phyloP scores from a whole-genome alignment of 306 rosid genomes.

The Trichosanthes truncata region DNA sequence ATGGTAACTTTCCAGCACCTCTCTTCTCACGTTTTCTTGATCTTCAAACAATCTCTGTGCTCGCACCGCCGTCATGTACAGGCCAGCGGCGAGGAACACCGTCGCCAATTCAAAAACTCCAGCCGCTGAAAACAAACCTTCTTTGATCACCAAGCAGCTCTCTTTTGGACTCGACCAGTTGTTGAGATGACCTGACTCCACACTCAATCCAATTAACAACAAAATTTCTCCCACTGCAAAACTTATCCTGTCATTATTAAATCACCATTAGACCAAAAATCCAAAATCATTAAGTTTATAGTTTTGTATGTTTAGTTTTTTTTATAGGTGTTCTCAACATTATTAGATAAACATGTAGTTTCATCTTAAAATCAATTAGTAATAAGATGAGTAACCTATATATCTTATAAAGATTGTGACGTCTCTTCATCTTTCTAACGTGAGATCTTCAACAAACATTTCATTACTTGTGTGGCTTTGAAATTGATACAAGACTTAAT shows the following conservation, averaged over 20 bases:
- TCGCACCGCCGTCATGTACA: conserved; percentile 56
- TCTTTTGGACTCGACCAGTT: conserved; percentile 60
- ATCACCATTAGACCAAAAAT: no score
- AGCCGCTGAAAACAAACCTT: conserved; percentile 67
- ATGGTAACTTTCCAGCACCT: conserved; percentile 42
- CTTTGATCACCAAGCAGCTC: conserved; percentile 38
- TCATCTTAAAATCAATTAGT: no score
- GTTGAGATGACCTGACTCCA: conserved; percentile 74
- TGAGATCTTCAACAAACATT: no score
- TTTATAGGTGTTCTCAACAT: no score
- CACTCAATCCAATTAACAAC: conserved; percentile 55
- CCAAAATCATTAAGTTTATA: no score
- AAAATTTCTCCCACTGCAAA: conserved; percentile 82
- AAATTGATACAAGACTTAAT: no score
- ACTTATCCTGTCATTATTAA: conserved; percentile 44
- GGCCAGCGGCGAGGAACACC: conserved; percentile 61
- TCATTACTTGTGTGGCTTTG: no score
- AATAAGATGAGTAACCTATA: no score
- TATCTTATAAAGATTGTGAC: no score
- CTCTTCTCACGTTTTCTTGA: conserved; percentile 36
- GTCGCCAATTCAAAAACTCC: conserved; percentile 65
- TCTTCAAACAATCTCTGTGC: conserved; percentile 46
- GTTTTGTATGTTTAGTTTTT: no score
- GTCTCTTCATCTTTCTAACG: no score
- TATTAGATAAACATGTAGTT: no score